phyloP scores from a whole-genome alignment of 176 grass and related monocot genomes.

The Eragrostis curvula region DNA sequence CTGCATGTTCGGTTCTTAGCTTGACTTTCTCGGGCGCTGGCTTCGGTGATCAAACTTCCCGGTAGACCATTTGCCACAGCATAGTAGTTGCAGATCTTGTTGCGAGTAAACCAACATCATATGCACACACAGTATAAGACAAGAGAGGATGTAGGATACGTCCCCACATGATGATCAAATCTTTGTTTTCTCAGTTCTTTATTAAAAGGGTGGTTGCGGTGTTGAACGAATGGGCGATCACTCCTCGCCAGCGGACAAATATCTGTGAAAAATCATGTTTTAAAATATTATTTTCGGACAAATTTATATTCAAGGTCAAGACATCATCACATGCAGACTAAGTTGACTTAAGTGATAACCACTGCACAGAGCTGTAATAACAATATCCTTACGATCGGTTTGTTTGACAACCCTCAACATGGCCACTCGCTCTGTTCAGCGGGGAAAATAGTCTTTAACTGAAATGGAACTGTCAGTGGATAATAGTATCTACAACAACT shows the following conservation, averaged over 20 bases:
- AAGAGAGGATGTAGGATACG: background rate
- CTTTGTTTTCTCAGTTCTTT: background rate
- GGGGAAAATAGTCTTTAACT: too few relatives aligned
- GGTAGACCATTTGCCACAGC: background rate
- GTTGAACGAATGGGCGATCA: background rate
- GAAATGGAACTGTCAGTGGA: too few relatives aligned
- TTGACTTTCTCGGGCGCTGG: background rate
- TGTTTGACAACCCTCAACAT: background rate
- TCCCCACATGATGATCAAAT: background rate
- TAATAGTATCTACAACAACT: too few relatives aligned
- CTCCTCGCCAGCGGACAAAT: background rate
- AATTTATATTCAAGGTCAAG: background rate
- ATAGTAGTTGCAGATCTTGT: background rate
- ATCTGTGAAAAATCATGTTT: background rate
- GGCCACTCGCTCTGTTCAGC: background rate
- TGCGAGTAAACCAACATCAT: background rate
- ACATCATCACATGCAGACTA: background rate
- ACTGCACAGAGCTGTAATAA: background rate
- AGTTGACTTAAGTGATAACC: slow-evolving; percentile 6
- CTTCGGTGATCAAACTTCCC: background rate
- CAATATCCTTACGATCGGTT: too few relatives aligned
- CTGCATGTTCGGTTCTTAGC: background rate
- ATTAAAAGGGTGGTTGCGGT: background rate
- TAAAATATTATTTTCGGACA: background rate
- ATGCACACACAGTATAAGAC: background rate